Conservation (phyloP, 1,139 yeast species). For the Yamadazyma jaroonii region DNA sequence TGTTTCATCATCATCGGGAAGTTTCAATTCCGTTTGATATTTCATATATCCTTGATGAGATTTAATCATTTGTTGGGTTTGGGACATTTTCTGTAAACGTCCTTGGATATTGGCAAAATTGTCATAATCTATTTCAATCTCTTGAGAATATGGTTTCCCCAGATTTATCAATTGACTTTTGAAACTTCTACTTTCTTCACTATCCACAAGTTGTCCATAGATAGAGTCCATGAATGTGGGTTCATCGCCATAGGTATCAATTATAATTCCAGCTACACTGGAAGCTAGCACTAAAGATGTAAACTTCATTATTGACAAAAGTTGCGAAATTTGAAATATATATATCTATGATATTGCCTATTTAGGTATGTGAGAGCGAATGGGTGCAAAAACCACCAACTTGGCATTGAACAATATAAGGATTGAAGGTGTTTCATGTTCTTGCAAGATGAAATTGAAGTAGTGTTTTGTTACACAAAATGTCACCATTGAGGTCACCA, state of each 20-base stretch:
- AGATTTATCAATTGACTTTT: slow-evolving; percentile 7
- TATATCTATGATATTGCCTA: slow-evolving; percentile 4
- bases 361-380: slow-evolving; percentile 25
- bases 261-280: background rate
- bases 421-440: too few relatives aligned
- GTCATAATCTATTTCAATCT: slow-evolving; percentile 3
- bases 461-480: too few relatives aligned
- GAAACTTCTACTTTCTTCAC: slow-evolving; percentile 5
- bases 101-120: slow-evolving; percentile 1
- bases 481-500: too few relatives aligned
- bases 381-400: background rate
- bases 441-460: too few relatives aligned
- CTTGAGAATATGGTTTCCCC: background rate
- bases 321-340: background rate
- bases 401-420: too few relatives aligned
- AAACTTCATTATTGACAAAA: background rate
- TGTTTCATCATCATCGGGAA: slow-evolving; percentile 39
- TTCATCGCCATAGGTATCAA: slow-evolving; percentile 2
- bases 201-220: slow-evolving; percentile 17
- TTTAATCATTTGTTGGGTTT: slow-evolving; percentile 8
- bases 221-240: slow-evolving; percentile 19
- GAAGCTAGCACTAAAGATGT: background rate
- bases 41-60: slow-evolving; percentile 16
- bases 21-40: slow-evolving; percentile 22
- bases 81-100: background rate